Percentiles rank a stretch among this genome's conserved stretches.
Evolutionary conservation across 441 rosid genomes (phyloP).

Genomic region (Capsella rubella): DNA sequence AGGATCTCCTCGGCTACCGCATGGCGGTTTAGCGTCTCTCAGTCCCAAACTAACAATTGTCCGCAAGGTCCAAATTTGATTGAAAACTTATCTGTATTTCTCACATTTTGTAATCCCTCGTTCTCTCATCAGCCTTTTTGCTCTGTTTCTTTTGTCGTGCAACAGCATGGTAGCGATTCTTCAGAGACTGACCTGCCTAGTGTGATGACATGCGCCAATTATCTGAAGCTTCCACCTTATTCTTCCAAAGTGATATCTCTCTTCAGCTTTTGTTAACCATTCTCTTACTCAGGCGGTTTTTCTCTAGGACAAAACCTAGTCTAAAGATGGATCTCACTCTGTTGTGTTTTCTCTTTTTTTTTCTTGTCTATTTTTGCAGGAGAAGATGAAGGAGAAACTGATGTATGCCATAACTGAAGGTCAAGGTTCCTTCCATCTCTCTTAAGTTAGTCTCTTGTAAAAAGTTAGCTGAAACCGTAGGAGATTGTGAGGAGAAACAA

Average conservation of each 20-base stretch:
- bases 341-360: not conserved
- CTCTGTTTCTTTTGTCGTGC: conserved; percentile 17
- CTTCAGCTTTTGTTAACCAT: conserved; percentile 3
- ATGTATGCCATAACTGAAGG: conserved; percentile 96
- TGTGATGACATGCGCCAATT: conserved; percentile 99
- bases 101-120: not conserved
- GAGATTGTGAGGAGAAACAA: conserved; percentile 26
- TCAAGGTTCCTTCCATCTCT: conserved; percentile 98
- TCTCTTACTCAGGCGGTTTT: not conserved
- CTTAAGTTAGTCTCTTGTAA: conserved; percentile 50
- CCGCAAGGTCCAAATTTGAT: conserved; percentile 65
- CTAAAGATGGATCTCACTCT: conserved; percentile 30
- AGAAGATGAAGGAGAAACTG: conserved; percentile 92
- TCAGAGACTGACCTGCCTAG: conserved; percentile 89
- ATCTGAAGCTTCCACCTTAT: conserved; percentile 94
- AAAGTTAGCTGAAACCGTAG: conserved; percentile 34
- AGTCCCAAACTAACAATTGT: conserved; percentile 95
- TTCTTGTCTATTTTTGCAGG: conserved; percentile 58
- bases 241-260: conserved; percentile 73
- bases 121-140: conserved; percentile 1
- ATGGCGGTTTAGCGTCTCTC: conserved; percentile 92
- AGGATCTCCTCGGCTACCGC: conserved; percentile 96
- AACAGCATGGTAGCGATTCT: conserved; percentile 76
- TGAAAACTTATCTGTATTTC: not conserved
- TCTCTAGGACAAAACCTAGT: conserved; percentile 16